Percentiles rank a stretch among this genome's conserved stretches.
These are phyloP conservation scores for Coemansia sp. DNA, from an alignment of 192 early-diverging fungal species.

Conservation along the genomic window DNA sequence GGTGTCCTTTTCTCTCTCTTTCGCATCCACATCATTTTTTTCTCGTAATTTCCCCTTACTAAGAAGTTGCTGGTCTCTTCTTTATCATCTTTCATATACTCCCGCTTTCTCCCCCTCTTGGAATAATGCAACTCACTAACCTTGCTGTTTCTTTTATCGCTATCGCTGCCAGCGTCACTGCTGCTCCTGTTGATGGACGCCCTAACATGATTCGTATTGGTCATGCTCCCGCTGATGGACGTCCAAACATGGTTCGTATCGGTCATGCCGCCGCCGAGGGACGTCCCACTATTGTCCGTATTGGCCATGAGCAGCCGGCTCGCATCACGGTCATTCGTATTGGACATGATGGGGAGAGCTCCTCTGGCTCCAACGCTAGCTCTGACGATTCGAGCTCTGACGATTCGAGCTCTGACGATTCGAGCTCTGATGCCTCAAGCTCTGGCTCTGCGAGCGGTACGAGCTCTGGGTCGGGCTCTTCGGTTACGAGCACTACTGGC, in stretches of 20 bases:
- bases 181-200: neutral
- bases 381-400: neutral
- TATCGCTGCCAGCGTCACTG: neutral
- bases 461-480: neutral
- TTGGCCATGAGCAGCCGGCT: conserved; percentile 10
- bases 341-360: neutral
- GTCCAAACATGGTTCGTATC: conserved; percentile 10
- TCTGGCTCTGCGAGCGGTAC: neutral
- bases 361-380: neutral
- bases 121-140: conserved; percentile 30
- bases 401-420: neutral
- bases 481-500: neutral
- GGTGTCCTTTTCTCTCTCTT: neutral
- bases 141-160: conserved; percentile 22
- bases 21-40: neutral
- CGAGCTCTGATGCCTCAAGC: neutral
- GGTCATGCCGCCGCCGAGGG: conserved; percentile 1
- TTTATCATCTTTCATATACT: neutral
- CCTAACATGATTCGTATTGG: conserved; percentile 11
- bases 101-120: neutral
- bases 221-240: conserved; percentile 1
- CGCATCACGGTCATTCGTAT: neutral
- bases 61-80: conserved; percentile 6
- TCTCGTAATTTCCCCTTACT: neutral
- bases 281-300: conserved; percentile 5